Base-by-base conservation (phyloP, 1,284 basidiomycete genomes). In the Austropuccinia psidii region DNA sequence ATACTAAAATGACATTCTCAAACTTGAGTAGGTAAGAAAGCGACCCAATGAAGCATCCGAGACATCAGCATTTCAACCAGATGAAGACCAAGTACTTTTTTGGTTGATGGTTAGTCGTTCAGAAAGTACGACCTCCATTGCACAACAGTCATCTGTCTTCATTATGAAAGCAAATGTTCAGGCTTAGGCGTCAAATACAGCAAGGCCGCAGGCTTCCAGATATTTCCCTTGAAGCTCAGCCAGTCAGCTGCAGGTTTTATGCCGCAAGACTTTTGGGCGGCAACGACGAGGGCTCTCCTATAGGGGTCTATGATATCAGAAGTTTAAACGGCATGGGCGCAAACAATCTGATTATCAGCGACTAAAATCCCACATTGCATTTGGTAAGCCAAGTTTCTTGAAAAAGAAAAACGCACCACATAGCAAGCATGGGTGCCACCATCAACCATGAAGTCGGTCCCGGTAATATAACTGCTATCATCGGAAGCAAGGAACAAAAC, bases 381-480 rank as follows among this genome's bases (percentile, higher is more conserved):
- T n/a, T 15, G 17, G 11, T 37, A 24, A 55, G 52, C 39, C 13
- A 39, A 54, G 9, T 29, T 11, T 19, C 19, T 33, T 9, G 13
- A 29, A 24, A 11, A 11, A 2, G 45, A 19, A 7, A 19, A 1
- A 79, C 81, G 76, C 68, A 83, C 83, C 66, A 96, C 92, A 81
- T 96, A 96, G 79, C 90, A 92, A 6, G 88, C 88, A 62, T 89
- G 87, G 76, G 96, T 84, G 60, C 93, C 93, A 58, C 93, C 93
- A 78, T 96, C 93, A 64, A 97, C 93, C 79, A 88, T 87, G 84
- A 96, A 93, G 82, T 96, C 93, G 52, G 88, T 89, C 45, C 91
- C 92, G 87, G 95, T 83, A 76, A 83, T 80, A 77, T 83, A 83
- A 27, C 89, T 91, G 79, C 90, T 91, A 55, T 91, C 90, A 79